A percentile compares a stretch with the other conserved stretches of the same genome.
phyloP scores from a whole-genome alignment of 345 rosid species.

The Eucalyptus tenuipes region DNA sequence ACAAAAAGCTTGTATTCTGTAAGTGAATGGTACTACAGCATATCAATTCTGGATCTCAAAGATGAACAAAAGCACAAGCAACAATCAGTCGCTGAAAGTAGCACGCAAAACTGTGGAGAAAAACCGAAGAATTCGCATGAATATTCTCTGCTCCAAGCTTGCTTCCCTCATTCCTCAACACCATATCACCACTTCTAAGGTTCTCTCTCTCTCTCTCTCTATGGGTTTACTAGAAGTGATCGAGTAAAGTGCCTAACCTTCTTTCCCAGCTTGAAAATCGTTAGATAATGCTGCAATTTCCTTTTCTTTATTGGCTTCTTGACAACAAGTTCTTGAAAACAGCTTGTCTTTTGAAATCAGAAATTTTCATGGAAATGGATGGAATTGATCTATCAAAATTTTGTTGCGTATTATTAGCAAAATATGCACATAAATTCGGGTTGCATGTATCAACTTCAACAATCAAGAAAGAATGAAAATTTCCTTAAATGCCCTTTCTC shows the following conservation, averaged over 20 bases:
- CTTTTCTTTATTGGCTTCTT: not conserved
- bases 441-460: not conserved
- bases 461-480: no score
- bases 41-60: not conserved
- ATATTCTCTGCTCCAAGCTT: conserved; percentile 25
- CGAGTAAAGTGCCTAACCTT: not conserved
- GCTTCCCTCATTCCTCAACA: conserved; percentile 23
- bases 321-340: not conserved
- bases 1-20: not conserved
- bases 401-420: not conserved
- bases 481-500: not conserved
- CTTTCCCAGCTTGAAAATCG: not conserved
- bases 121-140: conserved; percentile 44
- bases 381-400: not conserved
- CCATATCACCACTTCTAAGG: conserved; percentile 16
- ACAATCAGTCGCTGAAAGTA: not conserved
- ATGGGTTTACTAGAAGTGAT: not conserved
- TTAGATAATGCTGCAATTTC: not conserved
- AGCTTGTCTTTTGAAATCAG: not conserved
- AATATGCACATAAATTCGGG: not conserved
- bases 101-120: conserved; percentile 39
- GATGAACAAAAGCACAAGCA: not conserved
- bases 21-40: not conserved
- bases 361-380: not conserved
- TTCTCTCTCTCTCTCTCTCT: not conserved